phyloP scores from a whole-genome alignment of 768 basidiomycete genomes.

The Lentinula raphanica region DNA sequence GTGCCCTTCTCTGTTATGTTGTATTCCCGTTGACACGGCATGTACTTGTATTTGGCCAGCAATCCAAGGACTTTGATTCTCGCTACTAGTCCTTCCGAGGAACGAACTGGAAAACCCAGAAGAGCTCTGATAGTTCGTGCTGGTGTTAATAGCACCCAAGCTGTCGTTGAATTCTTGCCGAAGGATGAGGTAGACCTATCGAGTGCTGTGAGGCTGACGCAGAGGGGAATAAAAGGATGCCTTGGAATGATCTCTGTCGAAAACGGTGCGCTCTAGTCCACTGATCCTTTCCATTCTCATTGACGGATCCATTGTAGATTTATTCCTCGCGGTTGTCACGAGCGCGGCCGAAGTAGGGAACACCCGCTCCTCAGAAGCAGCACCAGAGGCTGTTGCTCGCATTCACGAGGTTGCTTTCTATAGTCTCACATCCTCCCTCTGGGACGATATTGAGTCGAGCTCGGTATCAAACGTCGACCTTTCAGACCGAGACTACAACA shows the following conservation, averaged over 20 bases:
- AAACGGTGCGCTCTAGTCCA: slow-evolving; percentile 42
- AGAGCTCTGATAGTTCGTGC: slow-evolving; percentile 71
- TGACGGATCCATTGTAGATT: slow-evolving; percentile 41
- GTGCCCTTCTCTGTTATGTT: slow-evolving; percentile 3
- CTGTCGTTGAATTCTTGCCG: slow-evolving; percentile 82
- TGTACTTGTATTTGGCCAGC: slow-evolving; percentile 73
- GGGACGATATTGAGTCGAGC: slow-evolving; percentile 82
- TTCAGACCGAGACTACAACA: slow-evolving; percentile 48
- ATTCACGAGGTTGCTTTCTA: slow-evolving; percentile 90
- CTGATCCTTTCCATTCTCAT: neutral
- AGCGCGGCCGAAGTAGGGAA: slow-evolving; percentile 73
- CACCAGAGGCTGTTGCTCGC: slow-evolving; percentile 66
- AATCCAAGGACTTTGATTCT: slow-evolving; percentile 70
- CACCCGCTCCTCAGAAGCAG: slow-evolving; percentile 51
- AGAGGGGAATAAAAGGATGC: slow-evolving; percentile 73
- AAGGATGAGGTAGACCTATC: slow-evolving; percentile 66
- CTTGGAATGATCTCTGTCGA: slow-evolving; percentile 75
- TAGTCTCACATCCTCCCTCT: slow-evolving; percentile 75
- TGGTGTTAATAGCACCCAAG: slow-evolving; percentile 51
- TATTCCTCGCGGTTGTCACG: slow-evolving; percentile 81
- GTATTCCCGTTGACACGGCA: slow-evolving; percentile 20
- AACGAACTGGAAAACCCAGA: slow-evolving; percentile 52
- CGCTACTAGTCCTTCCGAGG: slow-evolving; percentile 64
- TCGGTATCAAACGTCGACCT: slow-evolving; percentile 52
- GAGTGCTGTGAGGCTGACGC: slow-evolving; percentile 62